Evolutionary conservation across 495 filamentous ascomycete species (phyloP).

Genomic region (Geopyxis carbonaria): DNA sequence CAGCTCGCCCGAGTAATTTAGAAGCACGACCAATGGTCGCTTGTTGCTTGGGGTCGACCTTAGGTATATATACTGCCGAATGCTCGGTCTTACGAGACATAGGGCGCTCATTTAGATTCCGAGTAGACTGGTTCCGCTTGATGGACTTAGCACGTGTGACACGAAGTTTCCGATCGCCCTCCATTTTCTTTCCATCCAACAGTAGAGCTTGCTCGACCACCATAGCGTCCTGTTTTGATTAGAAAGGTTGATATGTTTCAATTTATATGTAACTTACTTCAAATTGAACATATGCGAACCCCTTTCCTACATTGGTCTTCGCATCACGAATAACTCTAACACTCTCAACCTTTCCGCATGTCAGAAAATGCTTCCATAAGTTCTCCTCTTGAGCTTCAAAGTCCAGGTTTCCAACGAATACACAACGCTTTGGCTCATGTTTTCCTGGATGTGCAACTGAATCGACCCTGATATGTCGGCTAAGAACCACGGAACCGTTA

Average conservation of each 20-base stretch:
- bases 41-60: slow-evolving; percentile 46
- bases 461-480: slow-evolving; percentile 81
- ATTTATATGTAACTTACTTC: slow-evolving; percentile 29
- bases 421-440: slow-evolving; percentile 69
- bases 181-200: slow-evolving; percentile 77
- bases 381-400: slow-evolving; percentile 93
- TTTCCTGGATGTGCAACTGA: slow-evolving; percentile 71
- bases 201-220: slow-evolving; percentile 75
- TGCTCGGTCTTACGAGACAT: slow-evolving; percentile 28
- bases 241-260: background rate
- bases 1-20: slow-evolving; percentile 68
- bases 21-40: slow-evolving; percentile 62
- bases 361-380: slow-evolving; percentile 72
- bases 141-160: slow-evolving; percentile 68
- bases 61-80: slow-evolving; percentile 51
- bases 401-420: slow-evolving; percentile 92
- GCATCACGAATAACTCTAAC: slow-evolving; percentile 85
- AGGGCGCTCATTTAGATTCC: background rate
- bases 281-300: slow-evolving; percentile 97
- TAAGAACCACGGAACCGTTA: slow-evolving; percentile 70
- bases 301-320: slow-evolving; percentile 83
- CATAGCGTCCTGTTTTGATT: slow-evolving; percentile 46
- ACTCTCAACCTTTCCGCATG: slow-evolving; percentile 70
- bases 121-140: slow-evolving; percentile 41
- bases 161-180: slow-evolving; percentile 72